Evolutionary conservation across 1,139 yeast species (phyloP).

Genomic region (Zhuliangozyma parablackwelliae): DNA sequence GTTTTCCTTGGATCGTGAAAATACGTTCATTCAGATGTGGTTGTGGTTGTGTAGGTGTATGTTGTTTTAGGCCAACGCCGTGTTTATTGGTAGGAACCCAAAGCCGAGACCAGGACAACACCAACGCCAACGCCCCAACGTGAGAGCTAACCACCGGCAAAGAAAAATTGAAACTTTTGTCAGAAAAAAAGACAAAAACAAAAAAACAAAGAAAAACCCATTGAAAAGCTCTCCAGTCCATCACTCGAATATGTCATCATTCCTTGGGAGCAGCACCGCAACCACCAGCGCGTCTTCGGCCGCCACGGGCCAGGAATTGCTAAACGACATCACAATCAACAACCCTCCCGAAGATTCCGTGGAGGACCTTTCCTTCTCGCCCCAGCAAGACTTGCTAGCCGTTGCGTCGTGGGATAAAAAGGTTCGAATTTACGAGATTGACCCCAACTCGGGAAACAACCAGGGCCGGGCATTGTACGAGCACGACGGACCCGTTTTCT

Average conservation of each 20-base stretch:
- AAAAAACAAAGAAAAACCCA: neutral
- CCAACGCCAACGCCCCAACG: too few relatives aligned
- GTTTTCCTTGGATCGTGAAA: neutral
- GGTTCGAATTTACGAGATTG: slow-evolving; percentile 87
- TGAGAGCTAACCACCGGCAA: too few relatives aligned
- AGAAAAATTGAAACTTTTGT: neutral
- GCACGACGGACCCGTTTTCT: slow-evolving; percentile 84
- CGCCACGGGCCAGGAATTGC: slow-evolving; percentile 65
- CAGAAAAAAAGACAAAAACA: neutral
- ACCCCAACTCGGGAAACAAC: slow-evolving; percentile 57
- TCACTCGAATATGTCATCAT: too few relatives aligned
- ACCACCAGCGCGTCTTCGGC: slow-evolving; percentile 21
- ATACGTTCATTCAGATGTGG: neutral
- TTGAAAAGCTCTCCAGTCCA: neutral
- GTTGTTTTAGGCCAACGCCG: too few relatives aligned
- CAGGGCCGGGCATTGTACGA: slow-evolving; percentile 89
- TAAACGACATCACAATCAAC: slow-evolving; percentile 70
- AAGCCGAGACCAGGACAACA: too few relatives aligned
- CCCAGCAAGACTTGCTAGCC: slow-evolving; percentile 78
- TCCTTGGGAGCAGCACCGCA: slow-evolving; percentile 6
- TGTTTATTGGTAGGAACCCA: too few relatives aligned
- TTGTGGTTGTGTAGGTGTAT: too few relatives aligned
- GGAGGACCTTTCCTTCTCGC: slow-evolving; percentile 84
- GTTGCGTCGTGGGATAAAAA: slow-evolving; percentile 95
- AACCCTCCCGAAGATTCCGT: slow-evolving; percentile 92